A percentile compares a stretch with the other conserved stretches of the same genome.
Conservation (phyloP, 2,329 filamentous ascomycete genomes). For the Massarina eburnea region DNA sequence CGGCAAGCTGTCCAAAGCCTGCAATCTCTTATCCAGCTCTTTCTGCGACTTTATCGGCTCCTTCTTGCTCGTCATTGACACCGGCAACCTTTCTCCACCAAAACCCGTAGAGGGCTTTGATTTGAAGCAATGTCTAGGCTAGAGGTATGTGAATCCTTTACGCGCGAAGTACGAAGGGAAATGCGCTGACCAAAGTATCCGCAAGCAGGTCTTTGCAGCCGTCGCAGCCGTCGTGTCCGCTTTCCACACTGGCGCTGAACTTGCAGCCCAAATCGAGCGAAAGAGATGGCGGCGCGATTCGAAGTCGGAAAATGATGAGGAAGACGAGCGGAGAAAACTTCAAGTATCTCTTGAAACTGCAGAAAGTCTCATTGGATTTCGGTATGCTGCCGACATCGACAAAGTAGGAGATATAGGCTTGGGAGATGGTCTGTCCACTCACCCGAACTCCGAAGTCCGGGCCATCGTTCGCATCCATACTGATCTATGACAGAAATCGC, state of each 20-base stretch:
- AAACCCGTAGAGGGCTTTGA: too few relatives aligned
- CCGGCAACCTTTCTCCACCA: neutral
- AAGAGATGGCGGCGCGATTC: slow-evolving; percentile 28
- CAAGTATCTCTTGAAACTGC: slow-evolving; percentile 42
- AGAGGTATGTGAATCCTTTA: neutral
- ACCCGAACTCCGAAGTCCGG: slow-evolving; percentile 12
- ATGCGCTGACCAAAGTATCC: neutral
- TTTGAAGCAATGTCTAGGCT: neutral
- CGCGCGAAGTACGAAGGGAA: neutral
- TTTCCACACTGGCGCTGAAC: slow-evolving; percentile 46
- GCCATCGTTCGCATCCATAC: slow-evolving; percentile 4
- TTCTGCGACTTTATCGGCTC: neutral
- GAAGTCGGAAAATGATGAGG: slow-evolving; percentile 28
- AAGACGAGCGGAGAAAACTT: slow-evolving; percentile 42
- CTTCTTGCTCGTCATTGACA: neutral
- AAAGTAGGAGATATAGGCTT: slow-evolving; percentile 41
- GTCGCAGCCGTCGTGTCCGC: slow-evolving; percentile 47
- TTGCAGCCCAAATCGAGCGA: slow-evolving; percentile 40
- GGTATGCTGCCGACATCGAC: slow-evolving; percentile 36
- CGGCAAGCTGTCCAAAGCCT: neutral
- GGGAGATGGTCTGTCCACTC: slow-evolving; percentile 41
- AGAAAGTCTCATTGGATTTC: slow-evolving; percentile 37
- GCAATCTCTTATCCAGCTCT: neutral
- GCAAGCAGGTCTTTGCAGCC: slow-evolving; percentile 40
- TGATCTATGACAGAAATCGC: slow-evolving; percentile 32